These are phyloP conservation scores for Boletus edulis DNA, from an alignment of 768 basidiomycete genomes.

Conservation along the genomic window DNA sequence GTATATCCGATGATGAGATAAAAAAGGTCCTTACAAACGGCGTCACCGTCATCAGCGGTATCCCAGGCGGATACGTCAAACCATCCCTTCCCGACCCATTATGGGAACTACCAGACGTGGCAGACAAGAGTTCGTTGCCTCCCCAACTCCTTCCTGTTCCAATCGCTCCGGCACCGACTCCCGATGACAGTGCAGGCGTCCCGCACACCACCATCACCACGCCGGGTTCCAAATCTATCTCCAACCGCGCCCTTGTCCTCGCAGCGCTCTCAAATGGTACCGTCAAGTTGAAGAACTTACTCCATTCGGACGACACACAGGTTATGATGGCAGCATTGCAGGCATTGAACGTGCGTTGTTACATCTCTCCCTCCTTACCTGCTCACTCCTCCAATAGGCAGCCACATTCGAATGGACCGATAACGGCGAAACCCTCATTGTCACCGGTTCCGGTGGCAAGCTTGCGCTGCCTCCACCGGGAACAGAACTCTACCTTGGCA, in stretches of 20 bases:
- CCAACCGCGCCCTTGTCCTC: conserved; percentile 89
- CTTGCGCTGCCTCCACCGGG: conserved; percentile 75
- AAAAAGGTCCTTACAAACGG: conserved; percentile 79
- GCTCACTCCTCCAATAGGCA: conserved; percentile 48
- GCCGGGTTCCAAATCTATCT: conserved; percentile 95
- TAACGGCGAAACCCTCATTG: conserved; percentile 91
- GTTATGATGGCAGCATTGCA: conserved; percentile 97
- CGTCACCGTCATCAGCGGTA: conserved; percentile 67
- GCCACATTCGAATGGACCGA: conserved; percentile 95
- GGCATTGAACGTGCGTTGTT: conserved; percentile 67
- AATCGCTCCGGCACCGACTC: background rate
- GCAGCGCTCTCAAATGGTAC: conserved; percentile 90
- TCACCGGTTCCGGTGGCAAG: conserved; percentile 79
- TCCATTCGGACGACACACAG: conserved; percentile 97
- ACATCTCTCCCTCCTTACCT: background rate
- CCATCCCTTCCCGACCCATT: conserved; percentile 48
- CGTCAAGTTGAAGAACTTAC: conserved; percentile 82
- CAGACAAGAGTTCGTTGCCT: conserved; percentile 15
- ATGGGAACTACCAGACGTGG: conserved; percentile 15
- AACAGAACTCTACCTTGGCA: conserved; percentile 92
- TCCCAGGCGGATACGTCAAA: conserved; percentile 39
- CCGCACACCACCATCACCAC: conserved; percentile 71
- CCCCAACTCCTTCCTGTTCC: conserved; percentile 19
- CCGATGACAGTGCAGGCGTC: background rate
- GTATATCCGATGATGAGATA: conserved; percentile 79